A percentile compares a stretch with the other conserved stretches of the same genome.
Conservation (phyloP, 2,329 filamentous ascomycete genomes). For the Celoporthe dispersa region DNA sequence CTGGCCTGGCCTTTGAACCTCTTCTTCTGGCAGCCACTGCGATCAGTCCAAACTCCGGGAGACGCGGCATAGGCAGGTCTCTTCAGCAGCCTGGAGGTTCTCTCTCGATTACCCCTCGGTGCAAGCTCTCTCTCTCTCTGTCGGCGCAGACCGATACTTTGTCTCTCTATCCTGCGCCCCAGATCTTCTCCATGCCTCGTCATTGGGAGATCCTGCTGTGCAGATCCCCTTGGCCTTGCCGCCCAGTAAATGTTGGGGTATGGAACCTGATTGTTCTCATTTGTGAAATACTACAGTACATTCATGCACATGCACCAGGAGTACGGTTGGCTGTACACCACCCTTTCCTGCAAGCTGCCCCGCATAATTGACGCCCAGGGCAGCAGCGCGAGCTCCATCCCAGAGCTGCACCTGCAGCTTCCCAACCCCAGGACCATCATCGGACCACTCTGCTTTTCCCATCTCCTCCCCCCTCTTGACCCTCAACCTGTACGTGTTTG, state of each 20-base stretch:
- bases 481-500: constrained; percentile 1
- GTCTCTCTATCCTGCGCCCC: not conserved
- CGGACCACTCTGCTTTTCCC: not conserved
- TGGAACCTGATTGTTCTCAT: not conserved
- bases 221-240: not conserved
- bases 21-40: not conserved
- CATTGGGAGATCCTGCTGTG: not conserved
- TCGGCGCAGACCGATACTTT: not conserved
- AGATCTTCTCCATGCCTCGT: not conserved
- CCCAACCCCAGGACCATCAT: constrained; percentile 8
- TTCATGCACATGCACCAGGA: not conserved
- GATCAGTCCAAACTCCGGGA: not conserved
- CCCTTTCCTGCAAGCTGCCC: constrained; percentile 1
- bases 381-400: constrained; percentile 2
- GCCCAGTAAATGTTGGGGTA: not conserved
- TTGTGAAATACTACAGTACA: not conserved
- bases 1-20: not conserved
- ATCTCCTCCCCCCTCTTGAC: not conserved
- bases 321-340: not conserved
- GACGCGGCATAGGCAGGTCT: not conserved
- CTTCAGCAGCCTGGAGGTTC: not conserved
- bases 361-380: constrained; percentile 2
- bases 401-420: constrained; percentile 8
- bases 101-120: not conserved
- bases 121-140: not conserved